Conservation (phyloP, 495 filamentous ascomycete genomes). For the Aspergillus sparsus region DNA sequence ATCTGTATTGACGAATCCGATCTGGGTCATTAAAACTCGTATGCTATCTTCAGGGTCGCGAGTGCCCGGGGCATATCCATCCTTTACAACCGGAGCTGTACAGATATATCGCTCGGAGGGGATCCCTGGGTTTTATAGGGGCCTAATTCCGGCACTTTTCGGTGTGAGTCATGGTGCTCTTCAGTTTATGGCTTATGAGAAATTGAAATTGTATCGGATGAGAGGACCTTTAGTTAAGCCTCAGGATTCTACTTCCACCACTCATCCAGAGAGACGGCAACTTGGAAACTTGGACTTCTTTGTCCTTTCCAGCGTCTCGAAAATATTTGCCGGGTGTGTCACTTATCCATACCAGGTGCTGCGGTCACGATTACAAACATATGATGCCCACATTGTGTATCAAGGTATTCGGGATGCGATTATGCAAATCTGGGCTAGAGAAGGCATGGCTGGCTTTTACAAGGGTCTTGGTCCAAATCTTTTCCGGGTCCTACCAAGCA, state of each 20-base stretch:
- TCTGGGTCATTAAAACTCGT: constrained; percentile 98
- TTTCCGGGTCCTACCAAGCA: constrained; percentile 85
- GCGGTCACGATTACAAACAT: constrained; percentile 81
- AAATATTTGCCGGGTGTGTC: constrained; percentile 79
- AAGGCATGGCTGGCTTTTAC: constrained; percentile 86
- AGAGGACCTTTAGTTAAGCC: constrained; percentile 6
- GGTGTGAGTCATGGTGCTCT: constrained; percentile 95
- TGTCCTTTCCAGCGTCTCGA: constrained; percentile 74
- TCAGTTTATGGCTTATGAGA: constrained; percentile 95
- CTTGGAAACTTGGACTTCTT: constrained; percentile 78
- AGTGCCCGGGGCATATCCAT: constrained; percentile 78
- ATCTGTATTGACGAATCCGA: constrained; percentile 84
- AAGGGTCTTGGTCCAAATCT: constrained; percentile 87
- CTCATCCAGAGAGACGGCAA: constrained; percentile 21
- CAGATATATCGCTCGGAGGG: constrained; percentile 71
- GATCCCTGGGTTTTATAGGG: constrained; percentile 75
- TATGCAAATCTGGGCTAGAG: constrained; percentile 69
- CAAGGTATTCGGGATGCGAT: constrained; percentile 70
- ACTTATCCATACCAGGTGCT: constrained; percentile 97
- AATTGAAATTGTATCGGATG: constrained; percentile 65
- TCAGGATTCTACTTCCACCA: constrained; percentile 3
- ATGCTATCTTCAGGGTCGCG: constrained; percentile 83
- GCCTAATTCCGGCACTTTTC: constrained; percentile 76
- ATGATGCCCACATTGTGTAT: constrained; percentile 68
- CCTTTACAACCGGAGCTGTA: constrained; percentile 64